A percentile compares a stretch with the other conserved stretches of the same genome.
Evolutionary conservation across 208 protist genomes (phyloP).

Genomic region (Trypanosoma grayi): DNA sequence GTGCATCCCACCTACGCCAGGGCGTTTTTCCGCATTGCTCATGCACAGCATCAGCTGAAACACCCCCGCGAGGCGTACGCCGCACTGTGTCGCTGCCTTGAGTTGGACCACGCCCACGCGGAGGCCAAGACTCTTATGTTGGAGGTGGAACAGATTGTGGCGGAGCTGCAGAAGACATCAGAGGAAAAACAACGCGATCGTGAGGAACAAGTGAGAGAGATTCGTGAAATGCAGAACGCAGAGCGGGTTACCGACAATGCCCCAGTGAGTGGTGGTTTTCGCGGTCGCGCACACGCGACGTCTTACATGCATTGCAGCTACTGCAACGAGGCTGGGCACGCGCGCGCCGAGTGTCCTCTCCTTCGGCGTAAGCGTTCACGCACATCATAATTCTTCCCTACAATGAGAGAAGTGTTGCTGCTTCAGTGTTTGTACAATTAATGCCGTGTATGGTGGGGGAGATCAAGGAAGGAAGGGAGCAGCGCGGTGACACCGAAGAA

Average conservation of each 20-base stretch:
- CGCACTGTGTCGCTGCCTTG: conserved; percentile 49
- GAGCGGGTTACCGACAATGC: conserved; percentile 22
- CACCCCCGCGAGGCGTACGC: conserved; percentile 40
- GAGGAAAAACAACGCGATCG: conserved; percentile 45
- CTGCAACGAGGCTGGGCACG: conserved; percentile 81
- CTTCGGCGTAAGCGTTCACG: conserved; percentile 63
- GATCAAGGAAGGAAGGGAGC: no score
- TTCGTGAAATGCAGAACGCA: conserved; percentile 40
- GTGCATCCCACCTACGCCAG: conserved; percentile 66
- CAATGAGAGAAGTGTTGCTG: not conserved
- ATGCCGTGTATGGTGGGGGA: no score
- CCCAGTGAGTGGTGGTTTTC: conserved; percentile 8
- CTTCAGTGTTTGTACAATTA: not conserved
- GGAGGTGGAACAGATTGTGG: conserved; percentile 37
- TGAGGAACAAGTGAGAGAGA: conserved; percentile 30
- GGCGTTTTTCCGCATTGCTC: conserved; percentile 67
- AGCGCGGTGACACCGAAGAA: no score
- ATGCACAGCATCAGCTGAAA: conserved; percentile 53
- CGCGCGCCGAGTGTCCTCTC: conserved; percentile 65
- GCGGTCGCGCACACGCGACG: conserved; percentile 39
- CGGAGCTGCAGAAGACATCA: conserved; percentile 41
- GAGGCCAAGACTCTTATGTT: conserved; percentile 45
- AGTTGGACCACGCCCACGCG: conserved; percentile 46
- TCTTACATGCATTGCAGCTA: conserved; percentile 78
- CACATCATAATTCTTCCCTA: not conserved